These are phyloP conservation scores for Hordeum marinum DNA, from an alignment of 176 grass and related monocot species.

Conservation along the genomic window DNA sequence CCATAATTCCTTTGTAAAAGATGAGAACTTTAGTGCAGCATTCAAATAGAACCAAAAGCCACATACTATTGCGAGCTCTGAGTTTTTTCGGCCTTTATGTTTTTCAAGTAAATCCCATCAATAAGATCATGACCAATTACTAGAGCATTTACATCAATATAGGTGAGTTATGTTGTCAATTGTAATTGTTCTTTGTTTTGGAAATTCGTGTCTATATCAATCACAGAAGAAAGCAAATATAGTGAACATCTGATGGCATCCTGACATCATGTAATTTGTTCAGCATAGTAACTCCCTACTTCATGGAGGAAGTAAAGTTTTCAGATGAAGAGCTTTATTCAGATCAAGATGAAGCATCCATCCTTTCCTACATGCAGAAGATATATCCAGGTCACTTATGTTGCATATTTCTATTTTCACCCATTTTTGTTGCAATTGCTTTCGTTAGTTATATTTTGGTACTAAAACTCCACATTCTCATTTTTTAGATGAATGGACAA, in stretches of 20 bases:
- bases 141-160: not conserved
- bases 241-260: not conserved
- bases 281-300: conserved; percentile 91
- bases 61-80: not conserved
- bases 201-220: not conserved
- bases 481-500: conserved; percentile 83
- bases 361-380: conserved; percentile 88
- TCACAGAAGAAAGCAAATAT: conserved; percentile 2
- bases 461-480: not conserved
- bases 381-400: conserved; percentile 78
- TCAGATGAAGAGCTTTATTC: conserved; percentile 78
- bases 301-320: conserved; percentile 91
- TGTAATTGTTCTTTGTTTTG: conserved; percentile 15
- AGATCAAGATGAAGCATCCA: conserved; percentile 79
- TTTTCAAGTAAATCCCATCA: not conserved
- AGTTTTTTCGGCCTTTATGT: not conserved
- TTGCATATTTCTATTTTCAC: not conserved
- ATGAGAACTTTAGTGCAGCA: not conserved
- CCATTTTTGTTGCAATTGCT: not conserved
- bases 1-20: conserved; percentile 4
- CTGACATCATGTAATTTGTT: conserved; percentile 20
- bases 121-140: not conserved
- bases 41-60: conserved; percentile 2
- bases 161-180: not conserved
- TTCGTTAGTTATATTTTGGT: conserved; percentile 11